Evolutionary conservation across 164 flowering plant genomes (phyloP).

Genomic region (Annona squamosa): DNA sequence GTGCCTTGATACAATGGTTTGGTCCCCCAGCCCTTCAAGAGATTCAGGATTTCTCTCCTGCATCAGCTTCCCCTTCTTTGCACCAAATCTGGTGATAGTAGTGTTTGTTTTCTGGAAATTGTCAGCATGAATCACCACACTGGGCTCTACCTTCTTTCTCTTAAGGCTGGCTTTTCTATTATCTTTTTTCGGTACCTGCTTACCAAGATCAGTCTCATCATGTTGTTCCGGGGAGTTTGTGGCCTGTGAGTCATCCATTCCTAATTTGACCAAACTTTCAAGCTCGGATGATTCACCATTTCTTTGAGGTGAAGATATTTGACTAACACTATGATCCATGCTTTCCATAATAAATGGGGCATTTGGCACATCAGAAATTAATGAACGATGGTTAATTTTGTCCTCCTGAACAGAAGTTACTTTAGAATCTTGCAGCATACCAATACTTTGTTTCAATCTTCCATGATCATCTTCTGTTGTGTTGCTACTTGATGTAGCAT

Average conservation of each 20-base stretch:
- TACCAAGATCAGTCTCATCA: slow-evolving; percentile 36
- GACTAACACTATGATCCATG: slow-evolving; percentile 48
- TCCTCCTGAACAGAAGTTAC: slow-evolving; percentile 41
- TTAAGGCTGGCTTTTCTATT: slow-evolving; percentile 38
- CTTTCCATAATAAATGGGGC: slow-evolving; percentile 32
- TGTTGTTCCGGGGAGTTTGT: slow-evolving; percentile 61
- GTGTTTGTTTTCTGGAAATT: slow-evolving; percentile 37
- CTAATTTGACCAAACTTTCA: slow-evolving; percentile 64
- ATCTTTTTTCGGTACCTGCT: slow-evolving; percentile 41
- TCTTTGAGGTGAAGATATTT: slow-evolving; percentile 50
- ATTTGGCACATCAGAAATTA: slow-evolving; percentile 44
- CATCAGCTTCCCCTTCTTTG: slow-evolving; percentile 41
- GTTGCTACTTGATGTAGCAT: slow-evolving; percentile 20
- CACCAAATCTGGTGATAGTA: slow-evolving; percentile 19
- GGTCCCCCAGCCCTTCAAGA: slow-evolving; percentile 15
- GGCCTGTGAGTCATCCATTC: slow-evolving; percentile 46
- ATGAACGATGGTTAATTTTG: slow-evolving; percentile 33
- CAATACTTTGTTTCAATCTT: slow-evolving; percentile 49
- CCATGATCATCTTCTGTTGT: slow-evolving; percentile 22
- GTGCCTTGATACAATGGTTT: slow-evolving; percentile 11
- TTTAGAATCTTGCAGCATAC: slow-evolving; percentile 40
- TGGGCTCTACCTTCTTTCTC: slow-evolving; percentile 60
- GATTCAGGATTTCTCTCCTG: slow-evolving; percentile 22
- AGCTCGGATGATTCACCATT: slow-evolving; percentile 58
- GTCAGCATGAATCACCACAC: slow-evolving; percentile 32